Evolutionary conservation across 2,329 filamentous ascomycete species (phyloP), one percentile per base, ranked within the genome.

Genomic region (Fusarium incarnatum): DNA sequence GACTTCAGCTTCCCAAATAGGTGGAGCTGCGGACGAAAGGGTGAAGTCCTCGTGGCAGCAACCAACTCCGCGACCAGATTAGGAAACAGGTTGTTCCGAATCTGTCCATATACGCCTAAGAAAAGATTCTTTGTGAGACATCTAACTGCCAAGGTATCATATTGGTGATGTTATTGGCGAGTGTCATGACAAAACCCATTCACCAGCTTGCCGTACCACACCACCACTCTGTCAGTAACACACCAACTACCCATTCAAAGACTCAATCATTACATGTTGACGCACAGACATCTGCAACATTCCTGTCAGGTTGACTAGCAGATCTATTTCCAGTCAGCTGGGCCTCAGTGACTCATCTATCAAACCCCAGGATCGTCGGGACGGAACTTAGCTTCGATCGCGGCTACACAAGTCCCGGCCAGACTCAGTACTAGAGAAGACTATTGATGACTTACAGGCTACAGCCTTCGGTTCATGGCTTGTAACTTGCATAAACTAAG

Each of bases 401-500:
- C 6, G n/a, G 11, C 8, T 37, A n/a, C n/a, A 22, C 3, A 40
- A 25, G 10, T n/a, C 7, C 7, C 11, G 23, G 11, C 11, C 4
- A 34, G 1, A 18, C 15, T 10, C 3, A 9, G 22, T 6, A 12
- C 4, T 25, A 27, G 8, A 12, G 2, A 2, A 18, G 2, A 23
- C 20, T 30, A 16, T 37, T 13, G 22, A 22, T 9, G 1, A 15
- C 30, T 20, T 32, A 18, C 25, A 41, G 32, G 23, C 15, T 32
- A 27, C 30, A 41, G 27, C 27, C 15, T 37, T 25, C 20, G 20
- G 20, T 23, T 41, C 44, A 34, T 45, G 23, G 28, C 32, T 41
- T 48, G 34, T 40, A n/a, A 34, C 28, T 47, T 53, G 53, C 27
- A 60, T 65, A 16, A 18, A 37, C 54, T 60, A 60, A 60, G 42